phyloP scores from a whole-genome alignment of 2,329 filamentous ascomycete genomes.

The Hortaea werneckii region DNA sequence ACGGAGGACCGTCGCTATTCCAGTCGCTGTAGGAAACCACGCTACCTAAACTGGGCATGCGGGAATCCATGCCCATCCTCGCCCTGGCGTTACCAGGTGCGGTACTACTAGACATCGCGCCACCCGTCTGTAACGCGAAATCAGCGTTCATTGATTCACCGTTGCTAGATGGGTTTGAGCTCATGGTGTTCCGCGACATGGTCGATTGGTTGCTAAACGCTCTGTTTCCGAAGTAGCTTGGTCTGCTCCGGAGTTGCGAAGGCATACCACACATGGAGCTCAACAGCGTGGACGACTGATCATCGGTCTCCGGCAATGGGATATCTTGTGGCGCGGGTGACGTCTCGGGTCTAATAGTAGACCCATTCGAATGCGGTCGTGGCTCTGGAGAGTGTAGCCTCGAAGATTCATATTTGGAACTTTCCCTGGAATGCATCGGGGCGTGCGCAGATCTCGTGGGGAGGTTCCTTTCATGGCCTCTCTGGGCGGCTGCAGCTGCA shows the following conservation, averaged over 20 bases:
- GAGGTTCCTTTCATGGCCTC: constrained; percentile 11
- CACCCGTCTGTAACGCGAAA: constrained; percentile 73
- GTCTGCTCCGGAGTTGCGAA: constrained; percentile 32
- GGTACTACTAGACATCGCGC: constrained; percentile 48
- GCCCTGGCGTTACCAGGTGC: constrained; percentile 26
- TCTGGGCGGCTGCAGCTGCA: constrained; percentile 31
- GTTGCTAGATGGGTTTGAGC: constrained; percentile 54
- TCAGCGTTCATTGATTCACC: constrained; percentile 68
- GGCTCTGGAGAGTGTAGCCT: constrained; percentile 1
- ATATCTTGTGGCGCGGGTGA: constrained; percentile 10
- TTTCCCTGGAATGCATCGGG: not conserved
- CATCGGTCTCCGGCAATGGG: constrained; percentile 2
- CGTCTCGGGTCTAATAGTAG: constrained; percentile 10
- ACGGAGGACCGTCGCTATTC: constrained; percentile 11
- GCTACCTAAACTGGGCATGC: constrained; percentile 79
- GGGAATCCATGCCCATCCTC: constrained; percentile 49
- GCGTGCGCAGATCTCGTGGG: constrained; percentile 6
- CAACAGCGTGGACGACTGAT: constrained; percentile 3
- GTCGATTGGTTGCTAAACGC: constrained; percentile 50
- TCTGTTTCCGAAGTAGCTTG: constrained; percentile 46
- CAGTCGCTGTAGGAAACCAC: constrained; percentile 58
- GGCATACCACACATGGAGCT: constrained; percentile 3
- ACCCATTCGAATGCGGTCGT: constrained; percentile 12
- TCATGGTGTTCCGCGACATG: constrained; percentile 44
- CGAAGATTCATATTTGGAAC: not conserved